Percentiles rank a stretch among this genome's conserved stretches.
Conservation (phyloP, 306 rosid genomes). For the Acacia melanoxylon region DNA sequence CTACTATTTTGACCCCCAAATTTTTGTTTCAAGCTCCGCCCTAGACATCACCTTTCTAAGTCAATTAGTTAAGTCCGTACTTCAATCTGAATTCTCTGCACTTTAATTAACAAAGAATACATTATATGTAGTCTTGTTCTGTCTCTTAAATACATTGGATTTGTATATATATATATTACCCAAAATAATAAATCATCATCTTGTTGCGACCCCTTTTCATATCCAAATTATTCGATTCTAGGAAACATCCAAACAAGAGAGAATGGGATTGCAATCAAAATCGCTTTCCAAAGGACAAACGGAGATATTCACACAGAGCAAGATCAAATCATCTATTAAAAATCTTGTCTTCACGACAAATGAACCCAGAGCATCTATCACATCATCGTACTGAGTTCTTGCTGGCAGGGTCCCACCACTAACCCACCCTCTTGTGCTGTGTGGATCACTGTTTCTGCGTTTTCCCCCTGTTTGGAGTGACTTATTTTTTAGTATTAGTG, state of each 20-base stretch:
- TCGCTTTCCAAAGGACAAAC: conserved; percentile 26
- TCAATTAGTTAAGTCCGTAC: background rate
- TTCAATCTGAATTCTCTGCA: background rate
- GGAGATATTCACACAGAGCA: background rate
- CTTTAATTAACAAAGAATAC: background rate
- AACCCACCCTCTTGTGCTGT: background rate
- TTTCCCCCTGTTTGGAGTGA: no score
- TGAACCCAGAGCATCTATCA: background rate
- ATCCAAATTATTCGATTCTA: background rate
- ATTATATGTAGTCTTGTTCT: background rate
- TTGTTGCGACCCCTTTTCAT: background rate
- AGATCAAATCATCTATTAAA: background rate
- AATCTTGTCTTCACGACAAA: background rate
- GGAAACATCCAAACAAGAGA: background rate
- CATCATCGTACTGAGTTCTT: conserved; percentile 21
- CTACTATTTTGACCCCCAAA: no score
- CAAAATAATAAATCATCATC: background rate
- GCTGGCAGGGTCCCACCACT: conserved; percentile 53
- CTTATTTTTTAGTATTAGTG: no score
- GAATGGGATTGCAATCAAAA: conserved; percentile 33
- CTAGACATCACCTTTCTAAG: no score
- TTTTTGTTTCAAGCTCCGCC: no score
- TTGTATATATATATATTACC: background rate
- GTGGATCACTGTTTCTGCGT: background rate
- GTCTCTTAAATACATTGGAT: background rate